These are phyloP conservation scores for Colletotrichum agaves DNA, from an alignment of 2,329 filamentous ascomycete genomes.

Conservation along the genomic window DNA sequence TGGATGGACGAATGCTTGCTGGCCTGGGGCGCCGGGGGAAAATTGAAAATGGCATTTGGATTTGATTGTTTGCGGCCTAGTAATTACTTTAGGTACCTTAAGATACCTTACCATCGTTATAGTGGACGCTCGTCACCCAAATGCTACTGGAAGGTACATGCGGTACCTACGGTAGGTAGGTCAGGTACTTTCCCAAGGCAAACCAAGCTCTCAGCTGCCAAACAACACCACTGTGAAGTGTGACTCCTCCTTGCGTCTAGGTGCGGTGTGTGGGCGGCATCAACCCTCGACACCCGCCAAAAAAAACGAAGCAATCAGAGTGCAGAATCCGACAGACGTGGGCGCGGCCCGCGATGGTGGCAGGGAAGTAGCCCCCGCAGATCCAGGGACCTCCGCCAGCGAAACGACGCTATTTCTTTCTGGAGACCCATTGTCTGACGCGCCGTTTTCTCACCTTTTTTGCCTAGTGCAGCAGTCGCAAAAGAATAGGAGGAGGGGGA, in stretches of 20 bases:
- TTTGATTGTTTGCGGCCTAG: slow-evolving; percentile 2
- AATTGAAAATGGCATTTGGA: slow-evolving; percentile 17
- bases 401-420: slow-evolving; percentile 6
- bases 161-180: background rate
- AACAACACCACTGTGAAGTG: background rate
- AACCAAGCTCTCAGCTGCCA: background rate
- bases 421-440: slow-evolving; percentile 12
- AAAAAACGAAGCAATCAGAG: background rate
- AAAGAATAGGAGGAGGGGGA: background rate
- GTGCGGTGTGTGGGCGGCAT: slow-evolving; percentile 3
- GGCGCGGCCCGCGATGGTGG: background rate
- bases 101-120: too few relatives aligned
- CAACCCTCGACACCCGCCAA: background rate
- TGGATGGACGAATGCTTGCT: background rate
- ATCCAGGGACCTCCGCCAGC: slow-evolving; percentile 19
- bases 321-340: background rate
- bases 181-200: too few relatives aligned
- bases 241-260: background rate
- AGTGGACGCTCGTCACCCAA: too few relatives aligned
- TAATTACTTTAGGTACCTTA: too few relatives aligned
- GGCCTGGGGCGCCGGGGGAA: background rate
- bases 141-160: too few relatives aligned
- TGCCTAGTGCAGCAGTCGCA: background rate
- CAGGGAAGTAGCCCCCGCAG: slow-evolving; percentile 5
- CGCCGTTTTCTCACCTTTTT: background rate